Conservation (phyloP, 1,139 yeast genomes). For the Blastobotrys capitulatus region DNA sequence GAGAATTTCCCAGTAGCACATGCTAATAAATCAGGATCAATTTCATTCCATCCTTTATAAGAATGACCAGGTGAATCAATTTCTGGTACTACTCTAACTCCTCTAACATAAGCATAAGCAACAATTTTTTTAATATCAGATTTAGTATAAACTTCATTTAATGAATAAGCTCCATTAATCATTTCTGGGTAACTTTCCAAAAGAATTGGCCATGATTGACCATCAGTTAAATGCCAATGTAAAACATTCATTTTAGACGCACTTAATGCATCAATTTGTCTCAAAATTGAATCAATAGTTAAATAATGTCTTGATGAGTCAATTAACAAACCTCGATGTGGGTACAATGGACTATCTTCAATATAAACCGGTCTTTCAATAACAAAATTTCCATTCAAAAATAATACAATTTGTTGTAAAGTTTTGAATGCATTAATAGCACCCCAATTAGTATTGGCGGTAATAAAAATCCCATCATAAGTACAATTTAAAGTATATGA, state of each 20-base stretch:
- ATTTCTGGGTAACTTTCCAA: slow-evolving; percentile 37
- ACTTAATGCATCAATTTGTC: slow-evolving; percentile 42
- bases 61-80: slow-evolving; percentile 47
- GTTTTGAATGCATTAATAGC: slow-evolving; percentile 42
- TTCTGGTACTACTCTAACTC: slow-evolving; percentile 44
- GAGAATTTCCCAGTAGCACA: slow-evolving; percentile 34
- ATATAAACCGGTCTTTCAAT: slow-evolving; percentile 37
- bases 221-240: slow-evolving; percentile 45
- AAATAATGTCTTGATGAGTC: slow-evolving; percentile 43
- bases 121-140: slow-evolving; percentile 34
- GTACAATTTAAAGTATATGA: slow-evolving; percentile 29
- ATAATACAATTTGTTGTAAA: slow-evolving; percentile 38
- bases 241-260: slow-evolving; percentile 40
- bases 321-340: slow-evolving; percentile 42
- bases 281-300: slow-evolving; percentile 31
- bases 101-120: slow-evolving; percentile 36
- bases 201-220: slow-evolving; percentile 45
- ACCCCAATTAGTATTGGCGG: slow-evolving; percentile 41
- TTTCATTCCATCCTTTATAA: slow-evolving; percentile 40
- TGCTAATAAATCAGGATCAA: slow-evolving; percentile 36
- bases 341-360: slow-evolving; percentile 37
- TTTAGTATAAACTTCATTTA: slow-evolving; percentile 33
- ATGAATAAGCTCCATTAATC: slow-evolving; percentile 40
- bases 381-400: slow-evolving; percentile 7
- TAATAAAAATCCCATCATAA: slow-evolving; percentile 24